These are phyloP conservation scores for Lichtheimia corymbifera DNA, from an alignment of 371 early-diverging fungal genomes.

Conservation along the genomic window DNA sequence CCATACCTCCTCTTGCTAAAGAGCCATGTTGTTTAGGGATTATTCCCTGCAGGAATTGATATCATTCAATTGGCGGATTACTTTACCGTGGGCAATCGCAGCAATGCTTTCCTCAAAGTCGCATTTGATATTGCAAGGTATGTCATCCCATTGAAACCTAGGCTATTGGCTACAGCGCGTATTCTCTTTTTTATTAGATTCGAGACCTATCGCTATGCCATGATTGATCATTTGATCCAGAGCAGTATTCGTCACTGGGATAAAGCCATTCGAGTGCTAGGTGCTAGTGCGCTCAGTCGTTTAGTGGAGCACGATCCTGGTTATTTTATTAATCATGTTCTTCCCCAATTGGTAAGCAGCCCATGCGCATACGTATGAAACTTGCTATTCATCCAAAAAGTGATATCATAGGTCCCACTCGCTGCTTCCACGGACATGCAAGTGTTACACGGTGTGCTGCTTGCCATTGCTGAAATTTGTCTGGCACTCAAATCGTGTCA, in stretches of 20 bases:
- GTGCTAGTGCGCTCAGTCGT: conserved; percentile 67
- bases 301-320: conserved; percentile 62
- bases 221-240: conserved; percentile 72
- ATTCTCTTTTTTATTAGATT: conserved; percentile 50
- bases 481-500: conserved; percentile 51
- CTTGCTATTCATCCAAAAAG: no score
- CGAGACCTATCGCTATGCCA: conserved; percentile 68
- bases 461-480: conserved; percentile 73
- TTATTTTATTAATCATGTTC: conserved; percentile 52
- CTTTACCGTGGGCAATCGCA: conserved; percentile 86
- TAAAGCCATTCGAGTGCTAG: conserved; percentile 72
- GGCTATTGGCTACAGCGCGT: background rate
- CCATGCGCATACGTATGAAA: background rate
- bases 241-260: conserved; percentile 87
- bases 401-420: conserved; percentile 51
- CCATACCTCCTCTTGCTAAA: background rate
- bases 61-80: conserved; percentile 91
- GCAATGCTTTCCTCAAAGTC: conserved; percentile 68
- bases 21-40: conserved; percentile 44
- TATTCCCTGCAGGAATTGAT: conserved; percentile 93
- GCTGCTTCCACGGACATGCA: conserved; percentile 62
- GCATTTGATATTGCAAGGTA: conserved; percentile 74
- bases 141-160: conserved; percentile 12
- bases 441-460: conserved; percentile 77
- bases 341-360: conserved; percentile 44